These are phyloP conservation scores for Nakazawaea populi DNA, from an alignment of 805 yeast genomes.

Conservation along the genomic window DNA sequence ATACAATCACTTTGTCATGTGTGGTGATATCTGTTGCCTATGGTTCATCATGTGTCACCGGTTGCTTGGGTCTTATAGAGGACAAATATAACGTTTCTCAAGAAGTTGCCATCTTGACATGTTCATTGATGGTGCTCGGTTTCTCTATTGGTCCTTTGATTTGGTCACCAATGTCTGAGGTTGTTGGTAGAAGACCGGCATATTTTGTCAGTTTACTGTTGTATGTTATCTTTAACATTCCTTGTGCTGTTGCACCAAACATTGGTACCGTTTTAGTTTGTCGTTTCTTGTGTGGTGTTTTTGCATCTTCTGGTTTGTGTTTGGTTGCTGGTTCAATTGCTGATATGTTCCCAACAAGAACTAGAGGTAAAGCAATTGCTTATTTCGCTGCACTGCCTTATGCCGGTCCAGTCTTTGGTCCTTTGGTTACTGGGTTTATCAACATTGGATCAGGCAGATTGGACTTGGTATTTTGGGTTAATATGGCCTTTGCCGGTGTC, in stretches of 20 bases:
- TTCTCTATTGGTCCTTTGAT: constrained; percentile 81
- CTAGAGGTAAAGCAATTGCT: constrained; percentile 87
- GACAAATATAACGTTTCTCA: constrained; percentile 63
- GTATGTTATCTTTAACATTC: constrained; percentile 76
- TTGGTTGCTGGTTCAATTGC: constrained; percentile 90
- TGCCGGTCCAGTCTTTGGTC: constrained; percentile 90
- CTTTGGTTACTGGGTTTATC: constrained; percentile 82
- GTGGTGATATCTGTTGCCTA: constrained; percentile 88
- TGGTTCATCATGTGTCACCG: constrained; percentile 88
- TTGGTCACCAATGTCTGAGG: constrained; percentile 88
- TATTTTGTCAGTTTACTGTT: constrained; percentile 71
- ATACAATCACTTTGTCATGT: constrained; percentile 62
- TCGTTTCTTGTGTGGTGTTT: constrained; percentile 84
- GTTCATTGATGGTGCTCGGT: constrained; percentile 86
- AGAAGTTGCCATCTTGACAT: constrained; percentile 76
- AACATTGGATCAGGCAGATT: constrained; percentile 61
- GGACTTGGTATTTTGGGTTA: constrained; percentile 81
- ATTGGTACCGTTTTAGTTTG: constrained; percentile 77
- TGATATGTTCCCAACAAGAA: constrained; percentile 76
- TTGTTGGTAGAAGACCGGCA: constrained; percentile 80
- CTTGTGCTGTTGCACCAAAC: constrained; percentile 80
- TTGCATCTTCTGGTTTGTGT: constrained; percentile 75
- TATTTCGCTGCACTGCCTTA: constrained; percentile 90
- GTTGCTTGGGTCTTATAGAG: constrained; percentile 66
- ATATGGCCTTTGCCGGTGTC: constrained; percentile 85